Base-by-base conservation (phyloP, 108 stramenopile species). In the Pseudonitzschia delicatissima region DNA sequence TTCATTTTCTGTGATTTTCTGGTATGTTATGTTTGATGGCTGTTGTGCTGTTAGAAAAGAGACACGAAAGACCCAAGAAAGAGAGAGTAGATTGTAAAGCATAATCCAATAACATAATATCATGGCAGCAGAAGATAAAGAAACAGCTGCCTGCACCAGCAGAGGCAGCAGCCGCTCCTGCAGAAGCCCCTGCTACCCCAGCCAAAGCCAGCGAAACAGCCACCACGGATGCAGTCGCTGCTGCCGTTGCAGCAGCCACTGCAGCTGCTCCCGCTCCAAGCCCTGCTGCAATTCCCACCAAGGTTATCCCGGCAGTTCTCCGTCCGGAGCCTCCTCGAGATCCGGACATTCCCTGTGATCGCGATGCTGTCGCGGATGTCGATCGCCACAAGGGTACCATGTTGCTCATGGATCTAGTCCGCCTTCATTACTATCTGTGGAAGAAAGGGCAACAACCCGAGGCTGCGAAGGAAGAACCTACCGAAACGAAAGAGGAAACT, bases 331-430 rank as follows among this genome's bases (percentile, higher is more conserved):
- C 48, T 7, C 26, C 48, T 20, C 45, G 27, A 7, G 64, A 64
- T 49, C 64, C 50, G 49, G n/a, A 61, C 21, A 20, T 42, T 37
- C 73, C 67, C n/a, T 39, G 26, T 8, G 53, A 66, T 32, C 64
- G 73, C 12, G 78, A 79, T 62, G 69, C 73, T 4, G 35, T 52
- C 36, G 20, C 74, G 17, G 73, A 45, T 13, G 65, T 60, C 17
- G 25, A 55, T 5, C n/a, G 47, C 25, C 72, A 73, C 36, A 36
- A 28, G 21, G 78, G 55, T 35, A 79, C 64, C 36, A 62, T 70
- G 59, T 29, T 74, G 5, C 49, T 79, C 51, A 13, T 65, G 49
- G 78, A 79, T 47, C 45, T 79, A 45, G 51, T 79, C 28, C 64
- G 57, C 21, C 58, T 79, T 1, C 68, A 79, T 27, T 66, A 65